Base-by-base conservation (phyloP, 2,329 filamentous ascomycete species). In the Neurospora sp. region DNA sequence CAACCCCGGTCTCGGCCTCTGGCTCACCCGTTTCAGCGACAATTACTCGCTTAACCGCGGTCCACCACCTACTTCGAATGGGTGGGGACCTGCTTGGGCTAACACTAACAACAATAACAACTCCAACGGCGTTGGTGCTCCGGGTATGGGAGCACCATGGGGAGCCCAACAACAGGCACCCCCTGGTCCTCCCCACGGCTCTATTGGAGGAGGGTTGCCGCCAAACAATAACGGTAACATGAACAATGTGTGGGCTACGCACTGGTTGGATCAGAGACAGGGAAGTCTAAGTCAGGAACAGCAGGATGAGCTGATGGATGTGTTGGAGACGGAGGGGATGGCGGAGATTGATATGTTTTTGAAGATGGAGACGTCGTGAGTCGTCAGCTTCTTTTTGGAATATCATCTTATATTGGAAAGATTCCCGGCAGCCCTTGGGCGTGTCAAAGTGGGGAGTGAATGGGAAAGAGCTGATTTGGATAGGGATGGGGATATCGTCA, bases 301-400 rank as follows among this genome's bases (percentile, higher is more conserved):
- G 79, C 93, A 96, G 79, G 81, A 90, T 73, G 92, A 97, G 81
- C 82, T 97, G 43, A 93, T 96, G 91, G 88, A 90, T 69, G 89
- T 89, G 67, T 84, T 97, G 40, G 91, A 96, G 78, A 91, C 83
- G 74, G 87, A 90, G 73, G 89, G 88, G 0, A 81, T 89, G 77
- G 82, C 81, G 36, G 88, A 90, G 68, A 89, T 90, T 74, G 85
- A 90, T 73, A 83, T 83, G 15, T 87, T 88, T 70, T 79, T 90
- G 74, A 87, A 80, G 68, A 81, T 80, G 80, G 79, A 78, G 15
- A 77, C 52, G 17, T 80, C 70, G 78, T 74, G 8, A 43, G 77
- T 38, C 33, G 74, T n/a, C 72, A 70, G 17, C 15, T 39, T 39
- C 10, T 28, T 42, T 23, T 23, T 23, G 43, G 43, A 23, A 28